Conservation (phyloP, 2,329 filamentous ascomycete genomes). For the Leptographium galeiforme region DNA sequence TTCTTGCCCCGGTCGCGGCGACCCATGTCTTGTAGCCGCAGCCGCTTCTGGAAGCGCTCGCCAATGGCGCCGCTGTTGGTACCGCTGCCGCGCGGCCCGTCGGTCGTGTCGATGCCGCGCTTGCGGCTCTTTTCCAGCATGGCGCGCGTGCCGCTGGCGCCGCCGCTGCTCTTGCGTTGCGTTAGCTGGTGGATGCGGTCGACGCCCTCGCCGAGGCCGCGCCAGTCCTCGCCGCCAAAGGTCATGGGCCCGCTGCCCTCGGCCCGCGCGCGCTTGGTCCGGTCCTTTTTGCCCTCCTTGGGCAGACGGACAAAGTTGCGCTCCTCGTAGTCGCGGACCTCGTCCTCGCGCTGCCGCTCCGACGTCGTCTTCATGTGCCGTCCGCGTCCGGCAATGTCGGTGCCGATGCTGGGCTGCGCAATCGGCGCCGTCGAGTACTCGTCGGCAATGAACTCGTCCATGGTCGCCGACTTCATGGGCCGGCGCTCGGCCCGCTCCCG, state of each 20-base stretch:
- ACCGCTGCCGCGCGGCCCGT: constrained; percentile 56
- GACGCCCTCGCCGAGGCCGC: constrained; percentile 67
- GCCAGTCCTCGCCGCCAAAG: constrained; percentile 87
- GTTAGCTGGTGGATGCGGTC: constrained; percentile 80
- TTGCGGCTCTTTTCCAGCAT: constrained; percentile 78
- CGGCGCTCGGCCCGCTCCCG: constrained; percentile 48
- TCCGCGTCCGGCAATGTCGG: constrained; percentile 69
- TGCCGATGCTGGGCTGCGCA: constrained; percentile 82
- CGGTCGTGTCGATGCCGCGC: constrained; percentile 52
- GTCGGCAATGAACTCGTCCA: constrained; percentile 82
- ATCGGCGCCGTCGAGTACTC: constrained; percentile 73
- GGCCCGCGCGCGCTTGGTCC: constrained; percentile 46
- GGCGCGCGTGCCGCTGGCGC: constrained; percentile 40
- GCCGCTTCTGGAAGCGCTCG: constrained; percentile 58
- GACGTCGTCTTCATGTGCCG: constrained; percentile 64
- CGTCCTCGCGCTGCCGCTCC: constrained; percentile 64
- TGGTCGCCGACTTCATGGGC: constrained; percentile 62
- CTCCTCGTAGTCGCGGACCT: constrained; percentile 80
- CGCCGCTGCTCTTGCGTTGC: constrained; percentile 44
- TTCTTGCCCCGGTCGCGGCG: constrained; percentile 30
- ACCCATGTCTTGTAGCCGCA: constrained; percentile 40
- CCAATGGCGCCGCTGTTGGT: constrained; percentile 47
- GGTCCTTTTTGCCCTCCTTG: constrained; percentile 76
- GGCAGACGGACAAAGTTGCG: constrained; percentile 80
- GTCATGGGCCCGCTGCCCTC: constrained; percentile 45